Evolutionary conservation across 2,329 filamentous ascomycete species (phyloP).

Genomic region (Catunica adiposa): DNA sequence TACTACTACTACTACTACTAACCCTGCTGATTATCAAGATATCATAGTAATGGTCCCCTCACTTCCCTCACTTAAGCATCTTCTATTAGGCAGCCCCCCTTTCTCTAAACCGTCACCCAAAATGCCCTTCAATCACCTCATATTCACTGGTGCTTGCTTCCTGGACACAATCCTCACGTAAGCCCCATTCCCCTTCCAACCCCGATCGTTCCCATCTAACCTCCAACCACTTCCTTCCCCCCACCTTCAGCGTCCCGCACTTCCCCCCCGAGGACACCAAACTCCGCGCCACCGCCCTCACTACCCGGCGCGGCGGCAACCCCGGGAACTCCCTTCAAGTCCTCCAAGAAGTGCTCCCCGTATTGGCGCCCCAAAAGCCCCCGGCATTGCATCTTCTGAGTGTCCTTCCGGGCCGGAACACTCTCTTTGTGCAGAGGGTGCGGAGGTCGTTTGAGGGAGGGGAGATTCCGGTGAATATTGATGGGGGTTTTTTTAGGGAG

Average conservation of each 20-base stretch:
- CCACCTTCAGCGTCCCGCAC: conserved; percentile 37
- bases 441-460: not conserved
- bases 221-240: conserved; percentile 16
- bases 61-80: not conserved
- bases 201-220: conserved; percentile 6
- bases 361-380: not conserved
- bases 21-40: no score
- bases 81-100: not conserved
- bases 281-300: conserved; percentile 43
- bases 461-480: conserved; percentile 27
- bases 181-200: conserved; percentile 18
- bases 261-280: conserved; percentile 59
- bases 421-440: not conserved
- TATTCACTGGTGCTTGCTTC: conserved; percentile 38
- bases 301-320: conserved; percentile 53
- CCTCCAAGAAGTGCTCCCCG: conserved; percentile 41
- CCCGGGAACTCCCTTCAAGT: conserved; percentile 57
- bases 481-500: conserved; percentile 42
- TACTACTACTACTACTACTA: no score
- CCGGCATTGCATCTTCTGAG: not conserved
- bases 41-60: not conserved
- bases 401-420: not conserved
- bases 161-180: conserved; percentile 54
- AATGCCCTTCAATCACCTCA: not conserved
- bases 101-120: not conserved